Evolutionary conservation across 306 rosid genomes (phyloP).

Genomic region (Biancaea sappan): DNA sequence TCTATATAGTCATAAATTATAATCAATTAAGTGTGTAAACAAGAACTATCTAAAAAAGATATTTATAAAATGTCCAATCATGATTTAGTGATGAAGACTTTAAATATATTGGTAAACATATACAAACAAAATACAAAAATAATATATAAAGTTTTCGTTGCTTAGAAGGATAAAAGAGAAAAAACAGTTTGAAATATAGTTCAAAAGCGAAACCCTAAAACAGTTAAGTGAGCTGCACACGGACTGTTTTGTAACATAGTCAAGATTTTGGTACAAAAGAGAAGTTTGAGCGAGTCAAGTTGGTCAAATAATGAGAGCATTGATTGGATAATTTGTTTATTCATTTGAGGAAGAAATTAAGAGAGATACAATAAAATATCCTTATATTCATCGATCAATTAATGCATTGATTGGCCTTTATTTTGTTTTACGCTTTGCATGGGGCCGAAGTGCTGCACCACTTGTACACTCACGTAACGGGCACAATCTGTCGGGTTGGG

Average conservation of each 20-base stretch:
- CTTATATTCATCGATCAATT: too few species aligned
- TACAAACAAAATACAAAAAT: too few species aligned
- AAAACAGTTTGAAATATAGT: not conserved
- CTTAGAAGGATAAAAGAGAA: too few species aligned
- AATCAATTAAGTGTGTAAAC: not conserved
- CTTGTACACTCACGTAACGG: too few species aligned
- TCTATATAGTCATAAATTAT: too few species aligned
- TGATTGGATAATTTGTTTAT: not conserved
- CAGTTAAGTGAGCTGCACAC: not conserved
- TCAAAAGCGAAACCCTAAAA: not conserved
- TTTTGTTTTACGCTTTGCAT: not conserved
- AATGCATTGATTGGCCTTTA: not conserved
- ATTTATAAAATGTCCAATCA: not conserved
- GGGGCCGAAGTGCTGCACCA: too few species aligned
- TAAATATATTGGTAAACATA: not conserved
- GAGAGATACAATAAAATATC: too few species aligned
- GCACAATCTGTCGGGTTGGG: too few species aligned
- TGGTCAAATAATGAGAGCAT: not conserved
- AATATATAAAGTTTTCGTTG: too few species aligned
- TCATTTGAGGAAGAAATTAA: too few species aligned
- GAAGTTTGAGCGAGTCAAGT: not conserved
- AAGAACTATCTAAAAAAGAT: not conserved
- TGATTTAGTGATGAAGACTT: not conserved
- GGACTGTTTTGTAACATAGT: not conserved
- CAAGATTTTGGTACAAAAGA: not conserved